These are phyloP conservation scores for Monosporozyma aquatica DNA, from an alignment of 805 yeast genomes.

Conservation along the genomic window DNA sequence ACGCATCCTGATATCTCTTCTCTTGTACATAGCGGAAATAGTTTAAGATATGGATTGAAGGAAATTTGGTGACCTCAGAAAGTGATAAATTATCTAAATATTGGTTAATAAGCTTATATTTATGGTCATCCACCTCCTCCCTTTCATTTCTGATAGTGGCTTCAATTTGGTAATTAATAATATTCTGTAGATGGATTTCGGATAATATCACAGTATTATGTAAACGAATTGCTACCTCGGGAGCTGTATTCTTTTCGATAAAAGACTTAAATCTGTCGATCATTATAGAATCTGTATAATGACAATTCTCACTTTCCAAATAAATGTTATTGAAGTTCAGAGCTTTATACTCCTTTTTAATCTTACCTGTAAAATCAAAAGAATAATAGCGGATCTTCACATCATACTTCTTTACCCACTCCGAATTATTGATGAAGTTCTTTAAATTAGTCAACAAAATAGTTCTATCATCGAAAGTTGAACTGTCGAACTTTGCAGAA, in stretches of 20 bases:
- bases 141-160: background rate
- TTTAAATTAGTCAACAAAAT: background rate
- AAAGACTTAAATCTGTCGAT: slow-evolving; percentile 4
- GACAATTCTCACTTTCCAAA: too few species aligned
- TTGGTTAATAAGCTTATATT: background rate
- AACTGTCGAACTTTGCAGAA: slow-evolving; percentile 10
- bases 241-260: background rate
- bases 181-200: slow-evolving; percentile 17
- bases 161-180: slow-evolving; percentile 18
- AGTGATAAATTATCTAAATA: slow-evolving; percentile 9
- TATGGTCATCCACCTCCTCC: background rate
- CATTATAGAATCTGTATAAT: slow-evolving; percentile 10
- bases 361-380: background rate
- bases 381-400: background rate
- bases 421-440: background rate
- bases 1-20: slow-evolving; percentile 27
- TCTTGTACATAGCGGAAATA: slow-evolving; percentile 14
- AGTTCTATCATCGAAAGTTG: slow-evolving; percentile 13
- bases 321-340: background rate
- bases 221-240: background rate
- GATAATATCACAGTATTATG: slow-evolving; percentile 6
- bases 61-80: slow-evolving; percentile 20
- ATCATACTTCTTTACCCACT: background rate
- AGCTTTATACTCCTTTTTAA: background rate
- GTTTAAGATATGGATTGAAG: slow-evolving; percentile 19